Evolutionary conservation across 169 alveolate genomes (phyloP).

Genomic region (Amoebophrya sp.): DNA sequence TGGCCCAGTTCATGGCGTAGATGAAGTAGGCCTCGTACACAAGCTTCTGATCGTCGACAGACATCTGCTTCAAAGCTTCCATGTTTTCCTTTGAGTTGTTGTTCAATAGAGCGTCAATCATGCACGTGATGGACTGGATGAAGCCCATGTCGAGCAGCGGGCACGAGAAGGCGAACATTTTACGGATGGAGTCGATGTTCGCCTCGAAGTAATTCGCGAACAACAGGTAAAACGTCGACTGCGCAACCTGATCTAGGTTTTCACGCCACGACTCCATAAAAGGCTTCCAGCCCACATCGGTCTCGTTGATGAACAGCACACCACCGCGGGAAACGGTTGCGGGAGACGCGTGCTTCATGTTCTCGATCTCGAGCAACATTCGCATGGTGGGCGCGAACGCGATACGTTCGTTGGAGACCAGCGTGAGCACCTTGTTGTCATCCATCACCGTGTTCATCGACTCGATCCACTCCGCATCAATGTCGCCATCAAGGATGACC

Average conservation of each 20-base stretch:
- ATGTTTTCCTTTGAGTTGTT: slow-evolving; percentile 65
- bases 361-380: slow-evolving; percentile 79
- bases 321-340: slow-evolving; percentile 95
- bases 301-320: slow-evolving; percentile 53
- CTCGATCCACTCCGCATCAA: slow-evolving; percentile 94
- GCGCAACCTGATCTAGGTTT: slow-evolving; percentile 74
- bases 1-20: slow-evolving; percentile 89
- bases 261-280: slow-evolving; percentile 84
- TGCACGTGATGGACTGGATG: slow-evolving; percentile 78
- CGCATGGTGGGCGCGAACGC: slow-evolving; percentile 87
- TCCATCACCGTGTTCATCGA: slow-evolving; percentile 92
- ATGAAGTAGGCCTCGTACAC: slow-evolving; percentile 84
- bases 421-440: slow-evolving; percentile 82
- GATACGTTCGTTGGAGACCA: slow-evolving; percentile 85
- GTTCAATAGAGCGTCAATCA: slow-evolving; percentile 70
- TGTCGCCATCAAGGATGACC: slow-evolving; percentile 89
- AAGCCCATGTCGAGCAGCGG: slow-evolving; percentile 79
- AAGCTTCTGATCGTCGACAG: slow-evolving; percentile 79
- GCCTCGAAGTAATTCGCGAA: slow-evolving; percentile 71
- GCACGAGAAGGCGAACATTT: slow-evolving; percentile 64
- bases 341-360: slow-evolving; percentile 86
- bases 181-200: slow-evolving; percentile 64
- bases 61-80: slow-evolving; percentile 62
- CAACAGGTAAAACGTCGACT: slow-evolving; percentile 73
- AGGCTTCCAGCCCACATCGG: slow-evolving; percentile 83